Base-by-base conservation (phyloP, 148 eudicot species). In the Euryodendron excelsum region DNA sequence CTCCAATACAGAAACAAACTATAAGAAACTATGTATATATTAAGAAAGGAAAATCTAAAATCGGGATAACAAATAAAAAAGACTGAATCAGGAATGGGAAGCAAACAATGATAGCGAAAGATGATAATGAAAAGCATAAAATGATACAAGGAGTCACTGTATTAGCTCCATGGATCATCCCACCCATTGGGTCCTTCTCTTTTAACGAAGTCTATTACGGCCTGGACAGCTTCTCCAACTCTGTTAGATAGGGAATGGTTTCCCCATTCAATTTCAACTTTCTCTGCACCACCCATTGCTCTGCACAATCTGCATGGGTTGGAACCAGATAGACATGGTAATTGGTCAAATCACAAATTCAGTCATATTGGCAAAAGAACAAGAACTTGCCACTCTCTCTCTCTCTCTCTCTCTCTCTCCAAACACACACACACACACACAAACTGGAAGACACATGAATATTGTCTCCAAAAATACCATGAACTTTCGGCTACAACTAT, bases 231-330 rank as follows among this genome's bases (percentile, higher is more conserved):
- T 82, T 96, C 99, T 45, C 75, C 87, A 33, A 81, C 91, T 87
- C 99, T 88, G 82, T 96, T 96, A 10, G 98, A 93, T 23, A 96
- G 78, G 33, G 99, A 90, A 81, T 93, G 99, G 84, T 89, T 96
- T 78, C 99, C 99, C 53, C 82, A 72, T 84, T 90, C 90, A 28
- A 96, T 85, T 82, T 96, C 99, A 25, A 81, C 95, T 65, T 91
- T 95, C 85, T 96, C 99, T 13, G 99, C 98, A 79, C 92, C 94
- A 78, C 99, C 98, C 86, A 96, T 80, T 73, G 99, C 97, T 82
- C 77, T 87, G 81, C 98, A 90, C 77, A 96, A 89, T 88, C 99
- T 93, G 91, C 80, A 80, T 11, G 21, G 30, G 31, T 45, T 33
- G 63, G 34, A 10, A 80, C 45, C 27, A 53, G 36, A 64, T 31